Conservation (phyloP, 2,329 filamentous ascomycete species). For the Monilinia vaccinii-corymbosi region DNA sequence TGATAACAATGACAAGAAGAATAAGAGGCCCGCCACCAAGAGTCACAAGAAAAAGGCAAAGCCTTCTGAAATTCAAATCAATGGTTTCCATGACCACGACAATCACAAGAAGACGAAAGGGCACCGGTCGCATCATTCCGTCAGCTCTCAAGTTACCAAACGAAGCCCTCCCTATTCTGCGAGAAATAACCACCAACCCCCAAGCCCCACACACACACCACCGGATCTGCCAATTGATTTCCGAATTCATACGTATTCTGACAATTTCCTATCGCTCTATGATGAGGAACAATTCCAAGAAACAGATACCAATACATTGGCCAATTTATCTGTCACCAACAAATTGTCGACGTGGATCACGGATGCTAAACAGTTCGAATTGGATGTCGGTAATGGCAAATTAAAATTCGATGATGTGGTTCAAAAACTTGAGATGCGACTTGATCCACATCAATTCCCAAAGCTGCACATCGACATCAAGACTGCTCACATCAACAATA, state of each 20-base stretch:
- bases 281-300: slow-evolving; percentile 50
- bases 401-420: slow-evolving; percentile 56
- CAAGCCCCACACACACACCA: slow-evolving; percentile 71
- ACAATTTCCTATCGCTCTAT: slow-evolving; percentile 67
- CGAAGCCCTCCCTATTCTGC: slow-evolving; percentile 56
- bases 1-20: slow-evolving; percentile 54
- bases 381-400: slow-evolving; percentile 50
- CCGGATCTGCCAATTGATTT: slow-evolving; percentile 55
- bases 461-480: slow-evolving; percentile 25
- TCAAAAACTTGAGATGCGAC: slow-evolving; percentile 33
- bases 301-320: slow-evolving; percentile 67
- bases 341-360: slow-evolving; percentile 70
- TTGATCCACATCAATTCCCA: slow-evolving; percentile 24
- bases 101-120: slow-evolving; percentile 69
- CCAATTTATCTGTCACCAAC: slow-evolving; percentile 65
- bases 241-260: slow-evolving; percentile 60
- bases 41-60: slow-evolving; percentile 83
- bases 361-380: slow-evolving; percentile 58
- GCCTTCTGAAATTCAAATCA: slow-evolving; percentile 56
- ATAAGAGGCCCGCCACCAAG: slow-evolving; percentile 68
- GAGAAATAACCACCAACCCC: slow-evolving; percentile 47
- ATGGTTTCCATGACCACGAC: slow-evolving; percentile 54
- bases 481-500: slow-evolving; percentile 22
- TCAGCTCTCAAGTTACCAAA: slow-evolving; percentile 55
- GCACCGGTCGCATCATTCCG: slow-evolving; percentile 70